Conservation (phyloP, 768 basidiomycete species). For the Russula virescens region DNA sequence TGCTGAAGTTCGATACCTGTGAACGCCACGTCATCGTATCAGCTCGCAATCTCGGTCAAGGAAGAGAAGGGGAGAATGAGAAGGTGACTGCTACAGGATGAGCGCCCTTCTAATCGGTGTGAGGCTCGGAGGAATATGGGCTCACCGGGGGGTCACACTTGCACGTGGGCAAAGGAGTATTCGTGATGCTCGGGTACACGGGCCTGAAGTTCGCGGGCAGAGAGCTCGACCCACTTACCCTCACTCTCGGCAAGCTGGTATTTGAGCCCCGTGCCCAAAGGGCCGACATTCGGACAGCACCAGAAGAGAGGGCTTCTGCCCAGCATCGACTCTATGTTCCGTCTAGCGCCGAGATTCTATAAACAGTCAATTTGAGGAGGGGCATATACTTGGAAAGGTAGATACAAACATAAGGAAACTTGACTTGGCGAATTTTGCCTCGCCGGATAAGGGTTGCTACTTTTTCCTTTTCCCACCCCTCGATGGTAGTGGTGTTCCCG, state of each 20-base stretch:
- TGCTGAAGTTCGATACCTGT: conserved; percentile 16
- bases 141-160: conserved; percentile 7
- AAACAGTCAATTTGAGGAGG: conserved; percentile 15
- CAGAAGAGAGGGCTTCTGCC: conserved; percentile 72
- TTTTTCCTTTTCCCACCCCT: conserved; percentile 97
- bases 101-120: conserved; percentile 3
- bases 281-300: conserved; percentile 66
- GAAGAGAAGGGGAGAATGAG: neutral
- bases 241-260: conserved; percentile 65
- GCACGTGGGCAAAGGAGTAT: neutral
- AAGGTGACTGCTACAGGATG: neutral
- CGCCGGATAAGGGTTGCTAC: conserved; percentile 76
- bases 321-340: conserved; percentile 73
- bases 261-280: conserved; percentile 67
- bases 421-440: conserved; percentile 85
- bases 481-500: conserved; percentile 90
- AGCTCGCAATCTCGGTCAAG: neutral
- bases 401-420: conserved; percentile 81
- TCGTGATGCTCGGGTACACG: neutral
- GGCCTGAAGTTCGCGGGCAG: neutral
- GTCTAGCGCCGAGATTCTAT: conserved; percentile 71
- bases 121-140: neutral
- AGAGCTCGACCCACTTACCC: conserved; percentile 66
- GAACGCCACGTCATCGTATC: neutral
- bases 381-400: conserved; percentile 8